Percentiles rank a stretch among this genome's conserved stretches.
Conservation (phyloP, 257 asterid genomes). For the Solanum arcanum region DNA sequence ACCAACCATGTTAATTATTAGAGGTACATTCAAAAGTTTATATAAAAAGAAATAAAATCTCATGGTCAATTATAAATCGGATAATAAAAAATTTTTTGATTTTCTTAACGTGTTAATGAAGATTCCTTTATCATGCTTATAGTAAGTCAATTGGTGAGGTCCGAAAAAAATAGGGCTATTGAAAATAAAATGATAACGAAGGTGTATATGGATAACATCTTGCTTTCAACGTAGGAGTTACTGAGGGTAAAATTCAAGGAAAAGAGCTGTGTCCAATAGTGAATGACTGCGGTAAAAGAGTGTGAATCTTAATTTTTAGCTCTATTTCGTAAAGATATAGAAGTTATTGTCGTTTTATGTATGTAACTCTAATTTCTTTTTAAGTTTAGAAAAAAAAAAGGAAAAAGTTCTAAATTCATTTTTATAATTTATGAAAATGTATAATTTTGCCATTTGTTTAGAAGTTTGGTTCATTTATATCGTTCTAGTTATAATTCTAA, state of each 20-base stretch:
- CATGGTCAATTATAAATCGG: neutral
- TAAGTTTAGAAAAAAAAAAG: fast-evolving
- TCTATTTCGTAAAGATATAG: neutral
- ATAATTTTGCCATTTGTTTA: too few species aligned
- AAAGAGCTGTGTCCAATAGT: too few species aligned
- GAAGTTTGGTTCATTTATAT: neutral
- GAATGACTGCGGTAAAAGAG: too few species aligned
- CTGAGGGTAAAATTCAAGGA: too few species aligned
- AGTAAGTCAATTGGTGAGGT: neutral
- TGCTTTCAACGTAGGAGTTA: too few species aligned
- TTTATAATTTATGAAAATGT: neutral
- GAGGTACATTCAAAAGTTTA: neutral
- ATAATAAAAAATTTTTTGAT: too few species aligned
- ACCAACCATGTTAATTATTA: neutral
- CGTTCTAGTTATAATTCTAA: neutral
- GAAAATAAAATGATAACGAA: too few species aligned
- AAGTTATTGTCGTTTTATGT: too few species aligned
- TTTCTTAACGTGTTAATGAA: neutral
- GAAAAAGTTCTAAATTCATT: neutral
- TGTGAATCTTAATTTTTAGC: too few species aligned
- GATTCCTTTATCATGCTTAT: too few species aligned
- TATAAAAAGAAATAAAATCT: neutral
- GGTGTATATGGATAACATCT: too few species aligned
- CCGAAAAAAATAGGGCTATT: too few species aligned
- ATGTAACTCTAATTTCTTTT: neutral